Evolutionary conservation across 148 eudicot species (phyloP).

Genomic region (Diospyros lotus): DNA sequence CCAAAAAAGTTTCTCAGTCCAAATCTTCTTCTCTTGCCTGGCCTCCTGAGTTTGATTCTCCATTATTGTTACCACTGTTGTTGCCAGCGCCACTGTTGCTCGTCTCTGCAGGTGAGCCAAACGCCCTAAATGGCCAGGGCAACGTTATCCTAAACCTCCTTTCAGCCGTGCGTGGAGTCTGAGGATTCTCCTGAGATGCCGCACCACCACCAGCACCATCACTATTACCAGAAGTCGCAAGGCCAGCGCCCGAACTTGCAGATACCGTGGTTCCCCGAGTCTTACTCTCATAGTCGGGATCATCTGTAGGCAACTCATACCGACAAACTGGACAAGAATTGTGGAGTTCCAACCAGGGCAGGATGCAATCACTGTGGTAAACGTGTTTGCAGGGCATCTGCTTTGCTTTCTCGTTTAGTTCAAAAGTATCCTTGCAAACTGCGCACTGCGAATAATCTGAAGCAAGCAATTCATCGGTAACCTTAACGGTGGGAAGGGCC

Average conservation of each 20-base stretch:
- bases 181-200: conserved; percentile 10
- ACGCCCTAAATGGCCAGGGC: conserved; percentile 59
- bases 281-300: conserved; percentile 30
- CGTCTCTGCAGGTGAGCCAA: conserved; percentile 36
- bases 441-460: conserved; percentile 29
- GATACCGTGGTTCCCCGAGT: conserved; percentile 5
- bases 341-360: conserved; percentile 43
- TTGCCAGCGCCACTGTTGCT: conserved; percentile 33
- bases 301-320: conserved; percentile 41
- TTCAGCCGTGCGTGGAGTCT: conserved; percentile 10
- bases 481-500: conserved; percentile 11
- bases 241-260: background rate
- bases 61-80: conserved; percentile 13
- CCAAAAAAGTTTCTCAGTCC: conserved; percentile 19
- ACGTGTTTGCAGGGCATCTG: conserved; percentile 43
- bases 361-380: conserved; percentile 30
- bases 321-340: conserved; percentile 47
- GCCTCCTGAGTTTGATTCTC: conserved; percentile 24
- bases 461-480: conserved; percentile 15
- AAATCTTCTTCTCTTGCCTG: conserved; percentile 44
- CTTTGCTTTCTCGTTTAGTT: conserved; percentile 22
- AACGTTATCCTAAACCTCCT: conserved; percentile 29
- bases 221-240: background rate
- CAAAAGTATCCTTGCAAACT: conserved; percentile 29
- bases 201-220: conserved; percentile 5